Base-by-base conservation (phyloP, 169 alveolate species). In the Cryptosporidium bovis region DNA sequence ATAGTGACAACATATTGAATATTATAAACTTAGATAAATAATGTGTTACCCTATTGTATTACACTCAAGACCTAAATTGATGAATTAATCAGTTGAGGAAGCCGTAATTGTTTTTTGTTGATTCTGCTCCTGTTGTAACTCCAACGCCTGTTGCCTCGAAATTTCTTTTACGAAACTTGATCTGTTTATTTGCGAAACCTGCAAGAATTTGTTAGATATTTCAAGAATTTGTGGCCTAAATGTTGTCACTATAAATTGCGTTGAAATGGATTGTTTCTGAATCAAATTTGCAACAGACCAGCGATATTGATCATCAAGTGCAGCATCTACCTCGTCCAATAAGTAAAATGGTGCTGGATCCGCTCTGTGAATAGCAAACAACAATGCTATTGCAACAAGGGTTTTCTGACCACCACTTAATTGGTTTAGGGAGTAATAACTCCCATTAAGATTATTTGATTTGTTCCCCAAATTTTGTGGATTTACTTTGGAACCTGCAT, bases 371-470 rank as follows among this genome's bases (percentile, higher is more conserved):
- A 90, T 40, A 12, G 94, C 92, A 40, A 92, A 84, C 2, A 92
- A 64, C 44, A 92, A 89, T 15, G 95, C 90, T 65, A 92, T 65
- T n/a, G 94, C 91, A 33, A 92, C 92, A 62, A 92, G 64, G n/a
- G 94, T 91, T 84, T 92, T 92, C 58, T 92, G 95, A n/a, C 95
- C 95, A 7, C 94, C 92, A 44, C 87, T 77, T 48, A 77, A 64
- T 46, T 77, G 87, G 50, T 60, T 60, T 48, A 77, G 71, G 29
- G 87, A 77, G 27, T 60, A 77, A 46, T 77, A 77, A 44, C 27
- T 60, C 3, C 51, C 46, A 2, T 16, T 20, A 51, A 6, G 48
- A 18, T 13, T 29, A 48, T 24, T 77, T 2, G 1, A 2, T 44
- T 36, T 62, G 18, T 27, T 62, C 0, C 62, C 33, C 13, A 58